Evolutionary conservation across 2,329 filamentous ascomycete species (phyloP), one percentile per base, ranked within the genome.

Genomic region (Colletotrichum sp.): DNA sequence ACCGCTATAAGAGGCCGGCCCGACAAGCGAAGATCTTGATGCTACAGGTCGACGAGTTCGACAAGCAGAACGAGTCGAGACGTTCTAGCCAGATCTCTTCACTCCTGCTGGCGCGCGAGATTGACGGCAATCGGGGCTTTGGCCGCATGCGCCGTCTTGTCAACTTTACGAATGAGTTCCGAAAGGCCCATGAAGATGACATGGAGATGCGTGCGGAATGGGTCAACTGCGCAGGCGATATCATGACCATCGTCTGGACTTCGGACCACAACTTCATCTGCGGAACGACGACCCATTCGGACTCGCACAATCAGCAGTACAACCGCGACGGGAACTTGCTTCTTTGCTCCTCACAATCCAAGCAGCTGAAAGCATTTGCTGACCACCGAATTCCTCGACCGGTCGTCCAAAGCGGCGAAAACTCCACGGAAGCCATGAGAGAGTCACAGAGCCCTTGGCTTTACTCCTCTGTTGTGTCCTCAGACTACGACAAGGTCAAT

Each of bases 281-380:
- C 77, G 92, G 92, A 39, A 91, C 92, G 0, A 92, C 91, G 0
- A 89, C 90, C 1, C 92, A 93, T 82, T 93, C 91, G 1, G 92
- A 93, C 78, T 83, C 86, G 0, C 90, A 92, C 57, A 93, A 93
- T 73, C 91, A 93, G 79, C 91, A 93, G 77, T 93, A 93, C 80
- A 93, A 93, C 78, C 92, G 91, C 78, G 88, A 90, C 0, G 92
- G 92, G 1, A 93, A 93, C 78, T 82, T 93, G 12, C 83, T 91
- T 2, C 82, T 93, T 2, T 92, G 90, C 8, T 92, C 90, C 0
- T 84, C 86, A 1, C 78, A 75, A 1, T 79, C 81, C 2, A 86
- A 88, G 1, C 87, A 84, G 0, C 80, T 93, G 3, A 86, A 82
- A 7, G 89, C 90, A 0, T 90, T 89, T 79, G 83, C 90, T 0